Base-by-base conservation (phyloP, 305 asterid species). In the Nicotiana rustica region DNA sequence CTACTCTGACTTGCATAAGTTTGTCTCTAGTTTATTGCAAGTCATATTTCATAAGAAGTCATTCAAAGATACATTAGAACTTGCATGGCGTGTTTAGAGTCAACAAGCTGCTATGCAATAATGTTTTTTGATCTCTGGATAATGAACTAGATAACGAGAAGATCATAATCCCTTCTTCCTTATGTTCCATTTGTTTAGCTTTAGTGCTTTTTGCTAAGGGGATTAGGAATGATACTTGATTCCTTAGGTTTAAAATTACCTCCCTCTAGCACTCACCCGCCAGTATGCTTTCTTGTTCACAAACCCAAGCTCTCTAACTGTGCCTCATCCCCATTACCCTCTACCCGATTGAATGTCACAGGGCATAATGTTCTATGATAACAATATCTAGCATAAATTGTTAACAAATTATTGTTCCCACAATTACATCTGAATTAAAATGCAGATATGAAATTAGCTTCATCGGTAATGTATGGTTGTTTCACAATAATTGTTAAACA, bases 221-320 rank as follows among this genome's bases (percentile, higher is more conserved):
- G 36, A 15, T 76, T 76, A 29, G 66, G 49, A 76, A 75, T 75
- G 64, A 49, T 76, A 31, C 29, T 21, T 2, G 9, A 76, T 76
- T 25, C 44, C 65, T 52, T 36, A 75, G 65, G 47, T 25, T 73
- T 52, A 75, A 52, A 25, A 52, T 49, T 21, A 21, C 41, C 41
- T 73, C 25, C 65, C 21, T 52, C 44, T 8, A 31, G 67, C 80
- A 31, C 66, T 76, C 49, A 76, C 49, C 15, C 1, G 0, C 36
- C 31, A 29, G 66, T 29, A 9, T 55, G 67, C 49, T 76, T 55
- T 76, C 67, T 76, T 0, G 2, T 76, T 76, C 10, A 0, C 29
- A 31, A 76, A 55, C 6, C 31, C 49, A 29, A 76, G n/a, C 66
- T 76, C 49, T 55, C 80, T 31, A 76, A 31, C 10, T 49, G 10